Percentiles rank a stretch among this genome's conserved stretches.
Conservation (phyloP, 1,284 basidiomycete genomes). For the Tilletia horrida region DNA sequence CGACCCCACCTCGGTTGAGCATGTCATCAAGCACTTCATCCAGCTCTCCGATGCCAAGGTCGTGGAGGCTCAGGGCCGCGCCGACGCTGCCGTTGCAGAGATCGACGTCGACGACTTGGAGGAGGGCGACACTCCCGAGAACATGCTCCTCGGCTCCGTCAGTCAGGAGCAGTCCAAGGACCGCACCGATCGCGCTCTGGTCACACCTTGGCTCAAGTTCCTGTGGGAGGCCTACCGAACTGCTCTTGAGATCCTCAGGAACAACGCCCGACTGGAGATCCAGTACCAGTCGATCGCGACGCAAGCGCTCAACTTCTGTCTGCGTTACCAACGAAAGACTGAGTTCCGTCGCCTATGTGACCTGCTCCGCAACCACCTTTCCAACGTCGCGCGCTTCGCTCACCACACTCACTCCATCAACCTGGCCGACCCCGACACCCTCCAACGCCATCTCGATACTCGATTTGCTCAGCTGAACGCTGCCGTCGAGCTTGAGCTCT, state of each 20-base stretch:
- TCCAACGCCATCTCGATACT: conserved; percentile 95
- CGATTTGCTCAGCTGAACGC: conserved; percentile 96
- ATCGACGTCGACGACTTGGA: conserved; percentile 58
- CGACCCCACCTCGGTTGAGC: conserved; percentile 84
- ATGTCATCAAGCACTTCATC: conserved; percentile 85
- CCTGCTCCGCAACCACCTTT: conserved; percentile 87
- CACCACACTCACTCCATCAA: conserved; percentile 97
- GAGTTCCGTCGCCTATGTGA: conserved; percentile 97
- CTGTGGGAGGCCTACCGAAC: conserved; percentile 98
- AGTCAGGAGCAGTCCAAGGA: conserved; percentile 90
- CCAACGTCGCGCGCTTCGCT: conserved; percentile 91
- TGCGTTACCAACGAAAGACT: conserved; percentile 88
- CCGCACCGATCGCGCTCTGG: conserved; percentile 87
- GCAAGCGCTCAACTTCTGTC: conserved; percentile 94
- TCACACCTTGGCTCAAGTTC: conserved; percentile 97
- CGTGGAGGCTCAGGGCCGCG: conserved; percentile 49
- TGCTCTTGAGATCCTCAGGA: conserved; percentile 91
- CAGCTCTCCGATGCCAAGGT: conserved; percentile 77
- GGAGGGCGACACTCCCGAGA: conserved; percentile 81
- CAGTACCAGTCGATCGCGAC: conserved; percentile 98
- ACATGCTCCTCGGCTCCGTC: conserved; percentile 80
- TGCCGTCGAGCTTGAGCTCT: conserved; percentile 97
- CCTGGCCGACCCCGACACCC: conserved; percentile 89
- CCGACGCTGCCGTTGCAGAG: conserved; percentile 52
- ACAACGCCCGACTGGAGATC: conserved; percentile 86